Evolutionary conservation across 148 eudicot species (phyloP).

Genomic region (Chenopodium formosanum): DNA sequence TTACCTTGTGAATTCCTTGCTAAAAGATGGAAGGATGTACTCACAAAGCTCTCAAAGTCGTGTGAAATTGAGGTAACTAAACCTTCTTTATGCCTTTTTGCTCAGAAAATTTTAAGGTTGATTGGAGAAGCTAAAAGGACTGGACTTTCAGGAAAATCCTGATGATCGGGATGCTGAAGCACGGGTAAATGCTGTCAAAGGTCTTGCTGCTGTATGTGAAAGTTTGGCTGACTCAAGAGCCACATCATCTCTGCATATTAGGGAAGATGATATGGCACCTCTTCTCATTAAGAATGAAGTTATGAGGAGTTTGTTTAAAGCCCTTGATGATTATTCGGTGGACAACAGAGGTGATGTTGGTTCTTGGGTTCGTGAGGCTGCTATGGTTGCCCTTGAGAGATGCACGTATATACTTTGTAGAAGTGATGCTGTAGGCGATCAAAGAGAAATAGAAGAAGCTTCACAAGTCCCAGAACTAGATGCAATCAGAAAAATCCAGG

Average conservation of each 20-base stretch:
- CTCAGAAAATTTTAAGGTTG: background rate
- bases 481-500: conserved; percentile 20
- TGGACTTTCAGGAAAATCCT: conserved; percentile 58
- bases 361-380: conserved; percentile 99
- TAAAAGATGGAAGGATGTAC: conserved; percentile 59
- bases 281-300: conserved; percentile 66
- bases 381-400: conserved; percentile 87
- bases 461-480: conserved; percentile 31
- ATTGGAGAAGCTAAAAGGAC: conserved; percentile 2
- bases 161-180: conserved; percentile 98
- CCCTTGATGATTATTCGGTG: conserved; percentile 89
- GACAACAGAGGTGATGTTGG: conserved; percentile 99
- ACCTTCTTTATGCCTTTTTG: background rate
- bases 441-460: conserved; percentile 14
- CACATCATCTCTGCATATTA: conserved; percentile 28
- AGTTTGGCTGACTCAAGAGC: conserved; percentile 44
- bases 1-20: conserved; percentile 73
- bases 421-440: conserved; percentile 38
- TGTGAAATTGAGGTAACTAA: conserved; percentile 77
- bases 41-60: conserved; percentile 65
- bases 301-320: conserved; percentile 68
- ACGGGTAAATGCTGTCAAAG: conserved; percentile 89
- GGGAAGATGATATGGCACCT: conserved; percentile 42
- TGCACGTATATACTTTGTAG: conserved; percentile 77
- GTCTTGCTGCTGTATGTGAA: conserved; percentile 77